Conservation (phyloP, 169 alveolate genomes). For the Plasmodium vivax region DNA sequence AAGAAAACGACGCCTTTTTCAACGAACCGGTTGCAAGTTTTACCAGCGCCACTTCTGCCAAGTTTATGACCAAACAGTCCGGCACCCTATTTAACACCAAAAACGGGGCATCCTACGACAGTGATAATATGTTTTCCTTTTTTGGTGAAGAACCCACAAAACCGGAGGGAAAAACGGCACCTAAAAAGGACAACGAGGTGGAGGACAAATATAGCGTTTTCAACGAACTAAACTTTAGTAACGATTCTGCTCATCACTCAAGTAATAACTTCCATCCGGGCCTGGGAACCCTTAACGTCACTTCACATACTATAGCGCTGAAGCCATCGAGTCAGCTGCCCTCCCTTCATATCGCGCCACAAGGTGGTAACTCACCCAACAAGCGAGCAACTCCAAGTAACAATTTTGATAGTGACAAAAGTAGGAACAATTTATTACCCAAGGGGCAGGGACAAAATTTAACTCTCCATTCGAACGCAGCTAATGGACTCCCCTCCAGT, state of each 20-base stretch:
- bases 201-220: constrained; percentile 62
- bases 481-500: not conserved
- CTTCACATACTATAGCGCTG: not conserved
- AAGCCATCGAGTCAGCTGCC: not conserved
- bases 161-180: not conserved
- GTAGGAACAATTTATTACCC: not conserved
- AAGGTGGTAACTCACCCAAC: not conserved
- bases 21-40: not conserved
- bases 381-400: not conserved
- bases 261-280: not conserved
- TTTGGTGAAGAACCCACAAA: not conserved
- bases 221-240: constrained; percentile 30
- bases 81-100: not conserved
- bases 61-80: not conserved
- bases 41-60: not conserved
- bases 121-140: constrained; percentile 51
- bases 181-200: not conserved
- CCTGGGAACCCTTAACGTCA: not conserved
- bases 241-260: not conserved
- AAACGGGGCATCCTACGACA: not conserved
- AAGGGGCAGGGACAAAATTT: not conserved
- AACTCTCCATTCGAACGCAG: not conserved
- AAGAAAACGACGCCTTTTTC: constrained; percentile 10
- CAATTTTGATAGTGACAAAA: constrained; percentile 15
- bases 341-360: not conserved